These are phyloP conservation scores for Nicotiana tomentosiformis DNA, from an alignment of 257 asterid genomes.

Conservation along the genomic window DNA sequence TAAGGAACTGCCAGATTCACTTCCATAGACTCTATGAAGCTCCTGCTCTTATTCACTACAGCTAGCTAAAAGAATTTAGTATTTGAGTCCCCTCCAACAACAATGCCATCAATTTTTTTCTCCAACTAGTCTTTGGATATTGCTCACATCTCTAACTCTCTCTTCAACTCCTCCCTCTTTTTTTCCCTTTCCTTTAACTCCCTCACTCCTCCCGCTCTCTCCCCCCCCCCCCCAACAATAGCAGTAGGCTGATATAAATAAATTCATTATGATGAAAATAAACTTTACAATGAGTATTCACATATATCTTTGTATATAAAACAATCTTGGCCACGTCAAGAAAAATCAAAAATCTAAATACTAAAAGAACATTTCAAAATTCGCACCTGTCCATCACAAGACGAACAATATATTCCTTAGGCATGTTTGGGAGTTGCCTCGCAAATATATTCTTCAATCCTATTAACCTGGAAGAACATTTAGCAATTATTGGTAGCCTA, in stretches of 20 bases:
- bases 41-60: not conserved
- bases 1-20: not conserved
- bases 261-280: not conserved
- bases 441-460: slow-evolving; percentile 96
- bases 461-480: slow-evolving; percentile 58
- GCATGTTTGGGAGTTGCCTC: slow-evolving; percentile 97
- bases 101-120: not conserved
- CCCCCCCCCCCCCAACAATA: not conserved
- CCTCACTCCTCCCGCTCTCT: not conserved
- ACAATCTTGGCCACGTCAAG: not conserved
- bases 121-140: not conserved
- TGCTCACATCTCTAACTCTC: not conserved
- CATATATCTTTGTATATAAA: not conserved
- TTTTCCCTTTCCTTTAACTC: not conserved
- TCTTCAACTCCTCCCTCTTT: not conserved
- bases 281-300: not conserved
- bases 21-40: not conserved
- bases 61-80: not conserved
- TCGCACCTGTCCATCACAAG: slow-evolving; percentile 96
- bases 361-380: not conserved
- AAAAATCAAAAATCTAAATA: slow-evolving; percentile 5
- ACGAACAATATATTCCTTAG: slow-evolving; percentile 97
- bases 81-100: not conserved
- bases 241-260: not conserved
- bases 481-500: not conserved